A percentile compares a stretch with the other conserved stretches of the same genome.
Evolutionary conservation across 2,329 filamentous ascomycete genomes (phyloP).

Genomic region (Pyricularia pennisetigena): DNA sequence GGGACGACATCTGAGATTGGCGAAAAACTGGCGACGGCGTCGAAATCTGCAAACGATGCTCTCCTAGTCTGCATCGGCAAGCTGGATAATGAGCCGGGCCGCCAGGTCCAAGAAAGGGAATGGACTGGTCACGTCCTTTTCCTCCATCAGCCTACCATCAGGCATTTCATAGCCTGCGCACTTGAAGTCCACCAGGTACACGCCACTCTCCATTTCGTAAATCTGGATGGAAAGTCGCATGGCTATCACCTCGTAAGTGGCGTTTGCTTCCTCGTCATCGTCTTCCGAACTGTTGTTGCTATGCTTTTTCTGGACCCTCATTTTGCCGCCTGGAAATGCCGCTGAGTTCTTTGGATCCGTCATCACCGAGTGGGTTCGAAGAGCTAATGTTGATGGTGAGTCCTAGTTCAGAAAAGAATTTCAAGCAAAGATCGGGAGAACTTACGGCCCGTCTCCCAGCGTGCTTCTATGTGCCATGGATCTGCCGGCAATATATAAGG

Average conservation of each 20-base stretch:
- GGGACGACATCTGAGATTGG: background rate
- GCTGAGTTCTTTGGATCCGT: slow-evolving; percentile 16
- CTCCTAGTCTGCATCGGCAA: slow-evolving; percentile 65
- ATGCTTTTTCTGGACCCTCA: slow-evolving; percentile 26
- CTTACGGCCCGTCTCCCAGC: slow-evolving; percentile 77
- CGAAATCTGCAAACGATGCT: background rate
- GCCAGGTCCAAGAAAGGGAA: slow-evolving; percentile 96
- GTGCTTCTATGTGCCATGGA: slow-evolving; percentile 87
- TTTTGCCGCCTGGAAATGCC: slow-evolving; percentile 25
- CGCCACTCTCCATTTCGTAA: slow-evolving; percentile 84
- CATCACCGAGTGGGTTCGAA: slow-evolving; percentile 25
- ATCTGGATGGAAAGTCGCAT: slow-evolving; percentile 95
- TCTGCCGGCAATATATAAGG: slow-evolving; percentile 79
- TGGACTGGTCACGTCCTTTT: slow-evolving; percentile 91
- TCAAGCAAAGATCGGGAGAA: slow-evolving; percentile 24
- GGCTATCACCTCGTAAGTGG: slow-evolving; percentile 59
- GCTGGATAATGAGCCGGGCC: slow-evolving; percentile 82
- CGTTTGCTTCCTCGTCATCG: slow-evolving; percentile 20
- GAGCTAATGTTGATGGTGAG: slow-evolving; percentile 17
- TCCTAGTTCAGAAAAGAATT: background rate
- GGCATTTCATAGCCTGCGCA: slow-evolving; percentile 87
- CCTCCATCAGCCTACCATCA: slow-evolving; percentile 66
- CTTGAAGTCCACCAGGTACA: slow-evolving; percentile 97
- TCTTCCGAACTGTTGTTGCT: background rate
- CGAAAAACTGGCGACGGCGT: background rate